Base-by-base conservation (phyloP, 768 basidiomycete genomes). In the Zangia roseola region DNA sequence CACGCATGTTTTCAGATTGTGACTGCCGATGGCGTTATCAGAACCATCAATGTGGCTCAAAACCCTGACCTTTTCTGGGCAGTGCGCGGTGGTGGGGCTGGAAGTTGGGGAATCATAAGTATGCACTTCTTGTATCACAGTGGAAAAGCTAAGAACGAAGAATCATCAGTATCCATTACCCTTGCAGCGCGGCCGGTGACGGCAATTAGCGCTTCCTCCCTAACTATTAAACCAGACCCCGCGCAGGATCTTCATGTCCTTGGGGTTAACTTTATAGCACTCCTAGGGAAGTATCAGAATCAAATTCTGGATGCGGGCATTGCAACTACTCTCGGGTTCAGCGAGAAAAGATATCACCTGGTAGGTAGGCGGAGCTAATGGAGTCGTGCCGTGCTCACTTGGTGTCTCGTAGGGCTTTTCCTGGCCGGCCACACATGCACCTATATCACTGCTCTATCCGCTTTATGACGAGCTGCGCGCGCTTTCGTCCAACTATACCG, bases 1-100 rank as follows among this genome's bases (percentile, higher is more conserved):
- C 12, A 21, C 14, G 2, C 28, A 3, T 6, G 23, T 23, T 9
- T 3, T 4, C 64, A 62, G 5, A 53, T 77, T 3, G 74, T 81
- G 13, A 73, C 68, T 16, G 63, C 78, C 0, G 61, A 68, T 37
- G 79, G 77, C 6, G 47, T 62, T 2, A 52, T 69, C 30, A 59
- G 74, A 37, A 69, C 53, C 1, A 71, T 68, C 21, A 81, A 79
- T 53, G 54, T 60, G 0, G 63, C 64, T 49, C 63, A 69, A 37
- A 65, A 79, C 54, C 13, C 65, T 9, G 76, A 80, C 43, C 65
- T 82, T 0, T 81, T 77, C 60, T 81, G 76, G 74, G 81, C 80
- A 0, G 53, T 80, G 17, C 69, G 80, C 26, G 79, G 79, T 0
- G 77, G 74, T 2, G 79, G 79, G 4, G 78, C 75, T 0, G 74